phyloP scores from a whole-genome alignment of 805 yeast genomes.

The Peterozyma xylosa region DNA sequence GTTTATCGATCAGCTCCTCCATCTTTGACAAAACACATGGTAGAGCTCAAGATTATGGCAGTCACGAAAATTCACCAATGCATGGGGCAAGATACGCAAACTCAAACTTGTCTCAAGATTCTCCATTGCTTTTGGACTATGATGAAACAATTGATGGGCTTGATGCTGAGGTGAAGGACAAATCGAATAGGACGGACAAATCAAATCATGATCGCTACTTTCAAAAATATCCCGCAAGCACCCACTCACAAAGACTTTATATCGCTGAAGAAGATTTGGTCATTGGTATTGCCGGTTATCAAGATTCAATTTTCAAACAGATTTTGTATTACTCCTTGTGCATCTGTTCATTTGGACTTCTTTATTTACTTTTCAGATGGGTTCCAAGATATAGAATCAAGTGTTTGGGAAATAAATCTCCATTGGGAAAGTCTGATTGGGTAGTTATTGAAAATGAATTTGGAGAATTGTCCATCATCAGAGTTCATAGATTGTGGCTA shows the following conservation, averaged over 20 bases:
- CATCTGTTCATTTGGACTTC: slow-evolving; percentile 57
- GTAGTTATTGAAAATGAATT: slow-evolving; percentile 89
- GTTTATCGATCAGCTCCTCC: slow-evolving; percentile 7
- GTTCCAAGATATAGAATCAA: slow-evolving; percentile 67
- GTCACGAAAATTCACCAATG: slow-evolving; percentile 8
- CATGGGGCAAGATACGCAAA: slow-evolving; percentile 11
- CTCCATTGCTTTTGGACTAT: slow-evolving; percentile 11
- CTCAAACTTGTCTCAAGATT: slow-evolving; percentile 11
- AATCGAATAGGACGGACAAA: slow-evolving; percentile 15
- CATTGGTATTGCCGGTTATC: slow-evolving; percentile 89
- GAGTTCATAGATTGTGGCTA: slow-evolving; percentile 53
- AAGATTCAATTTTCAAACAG: slow-evolving; percentile 38
- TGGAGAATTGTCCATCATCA: slow-evolving; percentile 68
- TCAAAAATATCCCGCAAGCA: slow-evolving; percentile 30
- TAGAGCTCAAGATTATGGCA: slow-evolving; percentile 6
- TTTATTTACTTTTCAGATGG: slow-evolving; percentile 77
- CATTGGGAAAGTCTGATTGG: slow-evolving; percentile 85
- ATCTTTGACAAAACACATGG: slow-evolving; percentile 5
- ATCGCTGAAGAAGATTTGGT: slow-evolving; percentile 94
- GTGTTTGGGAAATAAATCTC: slow-evolving; percentile 54
- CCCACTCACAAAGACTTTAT: slow-evolving; percentile 72
- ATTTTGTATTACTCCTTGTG: slow-evolving; percentile 47
- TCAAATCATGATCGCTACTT: slow-evolving; percentile 35
- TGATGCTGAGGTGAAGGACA: slow-evolving; percentile 5
- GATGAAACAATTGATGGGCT: slow-evolving; percentile 16